Conservation (phyloP, 2,329 filamentous ascomycete species). For the Aureobasidium namibiae region DNA sequence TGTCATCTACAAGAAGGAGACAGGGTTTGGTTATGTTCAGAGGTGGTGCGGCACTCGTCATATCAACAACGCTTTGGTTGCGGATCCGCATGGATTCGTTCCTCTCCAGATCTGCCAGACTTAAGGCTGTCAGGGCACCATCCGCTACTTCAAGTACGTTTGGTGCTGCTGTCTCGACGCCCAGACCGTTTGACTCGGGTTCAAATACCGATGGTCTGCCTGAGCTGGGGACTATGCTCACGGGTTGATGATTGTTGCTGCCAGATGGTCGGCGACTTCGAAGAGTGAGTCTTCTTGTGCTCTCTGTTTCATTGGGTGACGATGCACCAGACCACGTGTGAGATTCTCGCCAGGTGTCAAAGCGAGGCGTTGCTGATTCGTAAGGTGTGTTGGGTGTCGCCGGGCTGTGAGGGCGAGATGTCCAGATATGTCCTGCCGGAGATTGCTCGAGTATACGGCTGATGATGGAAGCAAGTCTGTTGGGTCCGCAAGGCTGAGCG, state of each 20-base stretch:
- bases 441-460: neutral
- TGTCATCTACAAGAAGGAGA: conserved; percentile 24
- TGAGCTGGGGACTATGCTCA: neutral
- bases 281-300: neutral
- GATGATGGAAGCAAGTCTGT: conserved; percentile 1
- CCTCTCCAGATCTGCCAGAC: neutral
- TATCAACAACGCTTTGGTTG: conserved; percentile 21
- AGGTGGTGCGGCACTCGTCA: neutral
- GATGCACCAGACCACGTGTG: neutral
- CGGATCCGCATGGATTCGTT: conserved; percentile 18
- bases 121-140: neutral
- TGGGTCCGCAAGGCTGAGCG: conserved; percentile 12
- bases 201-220: neutral
- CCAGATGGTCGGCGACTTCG: neutral
- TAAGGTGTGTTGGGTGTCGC: neutral
- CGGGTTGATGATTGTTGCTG: neutral
- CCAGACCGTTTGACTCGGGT: neutral
- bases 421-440: neutral
- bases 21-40: conserved; percentile 14
- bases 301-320: neutral
- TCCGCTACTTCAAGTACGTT: neutral
- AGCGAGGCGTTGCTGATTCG: neutral
- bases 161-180: neutral
- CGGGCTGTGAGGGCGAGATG: neutral
- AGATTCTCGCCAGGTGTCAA: neutral